Conservation (phyloP, 805 yeast species). For the Saccharomycopsis olivae region DNA sequence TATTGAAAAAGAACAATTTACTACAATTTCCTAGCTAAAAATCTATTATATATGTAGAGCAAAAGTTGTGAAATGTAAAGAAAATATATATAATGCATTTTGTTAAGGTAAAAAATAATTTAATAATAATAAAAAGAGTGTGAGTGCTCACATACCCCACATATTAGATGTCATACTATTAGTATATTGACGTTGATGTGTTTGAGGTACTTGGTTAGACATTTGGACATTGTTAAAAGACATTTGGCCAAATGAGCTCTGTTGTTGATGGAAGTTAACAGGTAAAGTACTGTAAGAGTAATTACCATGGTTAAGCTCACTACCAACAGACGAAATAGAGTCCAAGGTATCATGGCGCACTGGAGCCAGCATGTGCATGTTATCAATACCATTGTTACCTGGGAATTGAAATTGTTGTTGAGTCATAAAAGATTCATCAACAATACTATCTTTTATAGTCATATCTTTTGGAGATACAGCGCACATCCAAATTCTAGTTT, state of each 20-base stretch:
- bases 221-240: not conserved
- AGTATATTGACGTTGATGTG: constrained; percentile 1
- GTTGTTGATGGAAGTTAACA: not conserved
- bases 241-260: not conserved
- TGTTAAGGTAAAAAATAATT: no score
- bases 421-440: constrained; percentile 1
- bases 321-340: not conserved
- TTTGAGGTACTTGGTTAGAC: constrained; percentile 15
- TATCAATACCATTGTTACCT: not conserved
- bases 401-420: not conserved
- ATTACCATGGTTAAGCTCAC: not conserved
- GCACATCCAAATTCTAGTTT: constrained; percentile 85
- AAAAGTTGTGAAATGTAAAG: no score
- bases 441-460: constrained; percentile 9
- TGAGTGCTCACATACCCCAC: constrained; percentile 1
- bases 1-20: no score
- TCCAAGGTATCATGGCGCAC: not conserved
- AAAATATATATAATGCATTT: no score
- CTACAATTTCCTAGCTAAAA: no score
- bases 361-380: not conserved
- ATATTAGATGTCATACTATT: constrained; percentile 1
- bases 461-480: constrained; percentile 33
- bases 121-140: no score
- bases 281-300: not conserved
- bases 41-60: no score